A percentile compares a stretch with the other conserved stretches of the same genome.
Evolutionary conservation across 441 rosid species (phyloP).

Genomic region (Corymbia citriodora): DNA sequence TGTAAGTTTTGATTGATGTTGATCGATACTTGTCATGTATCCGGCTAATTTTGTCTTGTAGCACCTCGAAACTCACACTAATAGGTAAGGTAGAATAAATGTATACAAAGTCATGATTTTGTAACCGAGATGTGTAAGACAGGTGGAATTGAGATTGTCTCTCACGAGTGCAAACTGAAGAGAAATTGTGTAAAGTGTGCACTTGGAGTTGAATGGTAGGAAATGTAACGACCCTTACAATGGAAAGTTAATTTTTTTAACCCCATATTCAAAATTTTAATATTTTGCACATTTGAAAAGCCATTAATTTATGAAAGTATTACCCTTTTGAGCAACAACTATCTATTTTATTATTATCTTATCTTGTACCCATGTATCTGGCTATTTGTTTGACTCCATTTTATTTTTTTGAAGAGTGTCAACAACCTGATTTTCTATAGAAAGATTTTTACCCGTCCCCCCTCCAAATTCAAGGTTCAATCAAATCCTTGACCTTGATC

Average conservation of each 20-base stretch:
- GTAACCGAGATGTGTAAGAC: not conserved
- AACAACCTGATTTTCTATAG: not conserved
- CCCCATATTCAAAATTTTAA: not conserved
- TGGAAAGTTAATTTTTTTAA: not conserved
- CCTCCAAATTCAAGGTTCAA: not conserved
- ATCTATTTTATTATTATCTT: not conserved
- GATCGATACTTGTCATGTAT: not conserved
- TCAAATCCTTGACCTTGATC: not conserved
- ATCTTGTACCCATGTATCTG: not conserved
- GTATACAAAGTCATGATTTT: not conserved
- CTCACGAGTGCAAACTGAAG: not conserved
- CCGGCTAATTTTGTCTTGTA: not conserved
- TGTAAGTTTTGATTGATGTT: not conserved
- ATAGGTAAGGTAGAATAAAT: not conserved
- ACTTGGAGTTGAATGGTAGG: not conserved
- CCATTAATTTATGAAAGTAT: not conserved
- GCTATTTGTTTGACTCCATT: not conserved
- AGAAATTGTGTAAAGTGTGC: not conserved
- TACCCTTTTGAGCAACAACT: not conserved
- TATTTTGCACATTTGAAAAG: not conserved
- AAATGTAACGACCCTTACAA: not conserved
- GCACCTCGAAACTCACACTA: not conserved
- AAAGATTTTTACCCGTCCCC: not conserved
- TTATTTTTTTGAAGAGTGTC: not conserved
- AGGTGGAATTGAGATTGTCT: not conserved